Evolutionary conservation across 2,329 filamentous ascomycete species (phyloP).

Genomic region (Fusarium acutatum): DNA sequence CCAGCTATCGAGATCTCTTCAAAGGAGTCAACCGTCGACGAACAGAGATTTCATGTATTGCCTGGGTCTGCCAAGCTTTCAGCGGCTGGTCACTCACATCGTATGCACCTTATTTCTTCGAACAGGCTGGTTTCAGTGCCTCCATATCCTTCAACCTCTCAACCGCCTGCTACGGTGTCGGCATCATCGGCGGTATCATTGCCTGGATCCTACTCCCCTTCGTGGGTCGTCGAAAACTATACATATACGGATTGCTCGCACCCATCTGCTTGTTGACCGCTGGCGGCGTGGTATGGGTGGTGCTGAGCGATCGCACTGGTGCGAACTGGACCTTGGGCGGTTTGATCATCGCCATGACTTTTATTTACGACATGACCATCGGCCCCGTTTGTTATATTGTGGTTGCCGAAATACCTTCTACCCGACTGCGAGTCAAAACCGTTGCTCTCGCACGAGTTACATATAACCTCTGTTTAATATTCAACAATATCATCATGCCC

Average conservation of each 20-base stretch:
- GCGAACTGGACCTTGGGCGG: conserved; percentile 48
- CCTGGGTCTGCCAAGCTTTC: conserved; percentile 41
- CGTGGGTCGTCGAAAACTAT: conserved; percentile 53
- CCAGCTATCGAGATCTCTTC: conserved; percentile 32
- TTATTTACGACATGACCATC: conserved; percentile 46
- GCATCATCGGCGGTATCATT: conserved; percentile 51
- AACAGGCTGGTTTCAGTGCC: conserved; percentile 51
- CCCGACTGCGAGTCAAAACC: conserved; percentile 51
- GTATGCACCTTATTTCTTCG: conserved; percentile 52
- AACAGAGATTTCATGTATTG: conserved; percentile 42
- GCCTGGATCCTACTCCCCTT: conserved; percentile 51
- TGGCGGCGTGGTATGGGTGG: conserved; percentile 51
- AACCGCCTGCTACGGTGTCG: conserved; percentile 51
- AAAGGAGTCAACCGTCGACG: conserved; percentile 40
- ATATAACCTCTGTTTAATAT: conserved; percentile 36
- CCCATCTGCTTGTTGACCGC: conserved; percentile 45
- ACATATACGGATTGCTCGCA: conserved; percentile 47
- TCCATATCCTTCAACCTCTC: conserved; percentile 50
- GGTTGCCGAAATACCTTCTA: conserved; percentile 51
- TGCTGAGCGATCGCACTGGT: conserved; percentile 36
- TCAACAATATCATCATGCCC: conserved; percentile 42
- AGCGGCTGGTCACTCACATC: conserved; percentile 34
- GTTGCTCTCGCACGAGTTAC: conserved; percentile 49
- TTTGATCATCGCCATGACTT: conserved; percentile 53
- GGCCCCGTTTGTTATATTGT: conserved; percentile 47